These are phyloP conservation scores for Tetrapyrgos nigripes DNA, from an alignment of 1,284 basidiomycete genomes.

Conservation along the genomic window DNA sequence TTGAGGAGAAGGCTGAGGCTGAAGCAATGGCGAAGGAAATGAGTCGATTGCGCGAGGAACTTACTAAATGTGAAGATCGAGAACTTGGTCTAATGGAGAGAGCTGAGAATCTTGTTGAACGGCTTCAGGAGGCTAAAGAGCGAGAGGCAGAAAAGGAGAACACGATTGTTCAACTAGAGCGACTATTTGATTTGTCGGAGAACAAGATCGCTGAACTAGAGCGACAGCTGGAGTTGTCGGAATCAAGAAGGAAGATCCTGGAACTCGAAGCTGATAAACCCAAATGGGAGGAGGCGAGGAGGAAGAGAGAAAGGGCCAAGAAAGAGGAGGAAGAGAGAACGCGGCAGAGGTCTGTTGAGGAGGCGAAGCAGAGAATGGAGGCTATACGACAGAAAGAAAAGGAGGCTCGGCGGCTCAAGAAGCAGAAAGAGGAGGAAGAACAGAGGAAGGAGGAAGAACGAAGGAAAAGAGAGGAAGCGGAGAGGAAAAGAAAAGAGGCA, in stretches of 20 bases:
- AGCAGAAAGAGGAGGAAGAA: background rate
- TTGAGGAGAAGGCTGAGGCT: no score
- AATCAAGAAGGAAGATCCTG: conserved; percentile 1
- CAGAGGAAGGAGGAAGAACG: no score
- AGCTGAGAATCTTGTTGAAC: no score
- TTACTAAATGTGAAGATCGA: background rate
- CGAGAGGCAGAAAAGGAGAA: no score
- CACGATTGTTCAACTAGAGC: no score
- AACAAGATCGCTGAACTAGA: background rate
- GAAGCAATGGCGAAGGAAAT: no score
- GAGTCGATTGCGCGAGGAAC: no score
- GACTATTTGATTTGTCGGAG: background rate
- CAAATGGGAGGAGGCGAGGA: background rate
- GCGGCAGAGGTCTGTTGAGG: background rate
- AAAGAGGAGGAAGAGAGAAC: background rate
- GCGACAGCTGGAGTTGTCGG: background rate
- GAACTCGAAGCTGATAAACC: background rate
- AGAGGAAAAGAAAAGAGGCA: no score
- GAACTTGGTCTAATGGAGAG: no score
- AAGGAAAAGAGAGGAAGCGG: no score
- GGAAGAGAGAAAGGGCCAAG: background rate
- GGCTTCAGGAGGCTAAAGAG: no score
- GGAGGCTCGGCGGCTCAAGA: background rate
- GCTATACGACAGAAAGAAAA: background rate
- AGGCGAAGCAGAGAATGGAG: background rate